Percentiles rank a stretch among this genome's conserved stretches.
phyloP scores from a whole-genome alignment of 106 monocot genomes.

The Platanthera zijinensis region DNA sequence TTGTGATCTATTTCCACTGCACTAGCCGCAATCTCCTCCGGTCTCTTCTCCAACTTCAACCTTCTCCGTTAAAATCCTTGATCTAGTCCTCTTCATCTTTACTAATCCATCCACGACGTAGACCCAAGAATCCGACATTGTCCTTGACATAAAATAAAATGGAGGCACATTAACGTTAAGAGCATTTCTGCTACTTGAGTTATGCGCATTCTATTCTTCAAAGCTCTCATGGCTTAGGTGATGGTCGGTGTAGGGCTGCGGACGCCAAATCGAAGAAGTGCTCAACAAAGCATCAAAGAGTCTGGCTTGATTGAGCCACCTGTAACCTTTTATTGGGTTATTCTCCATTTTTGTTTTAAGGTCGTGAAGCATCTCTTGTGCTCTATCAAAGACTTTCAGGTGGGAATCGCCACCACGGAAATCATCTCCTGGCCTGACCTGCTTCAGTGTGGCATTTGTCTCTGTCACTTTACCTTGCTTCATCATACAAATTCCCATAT shows the following conservation, averaged over 20 bases:
- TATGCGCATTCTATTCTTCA: constrained; percentile 46
- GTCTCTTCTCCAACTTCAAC: neutral
- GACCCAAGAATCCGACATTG: constrained; percentile 2
- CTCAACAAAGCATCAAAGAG: constrained; percentile 20
- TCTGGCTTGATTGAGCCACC: constrained; percentile 30
- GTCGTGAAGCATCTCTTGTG: constrained; percentile 81
- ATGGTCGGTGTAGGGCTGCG: constrained; percentile 63
- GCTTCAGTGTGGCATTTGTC: constrained; percentile 60
- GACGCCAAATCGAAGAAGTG: constrained; percentile 66
- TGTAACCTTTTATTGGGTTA: constrained; percentile 7
- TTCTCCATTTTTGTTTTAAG: constrained; percentile 37
- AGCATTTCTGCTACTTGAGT: constrained; percentile 15
- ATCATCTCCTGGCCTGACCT: constrained; percentile 43
- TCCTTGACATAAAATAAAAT: constrained; percentile 37
- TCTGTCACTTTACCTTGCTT: constrained; percentile 64
- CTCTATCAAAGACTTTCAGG: constrained; percentile 73
- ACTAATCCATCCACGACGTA: constrained; percentile 30
- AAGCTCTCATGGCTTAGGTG: constrained; percentile 22
- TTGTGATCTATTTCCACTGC: no score
- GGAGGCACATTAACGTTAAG: constrained; percentile 68
- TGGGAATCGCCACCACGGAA: constrained; percentile 71
- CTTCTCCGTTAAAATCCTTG: constrained; percentile 26
- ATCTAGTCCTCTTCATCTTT: constrained; percentile 72
- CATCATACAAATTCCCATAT: constrained; percentile 83
- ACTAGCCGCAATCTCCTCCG: no score